Evolutionary conservation across 768 basidiomycete genomes (phyloP).

Genomic region (Amanita thiersii): DNA sequence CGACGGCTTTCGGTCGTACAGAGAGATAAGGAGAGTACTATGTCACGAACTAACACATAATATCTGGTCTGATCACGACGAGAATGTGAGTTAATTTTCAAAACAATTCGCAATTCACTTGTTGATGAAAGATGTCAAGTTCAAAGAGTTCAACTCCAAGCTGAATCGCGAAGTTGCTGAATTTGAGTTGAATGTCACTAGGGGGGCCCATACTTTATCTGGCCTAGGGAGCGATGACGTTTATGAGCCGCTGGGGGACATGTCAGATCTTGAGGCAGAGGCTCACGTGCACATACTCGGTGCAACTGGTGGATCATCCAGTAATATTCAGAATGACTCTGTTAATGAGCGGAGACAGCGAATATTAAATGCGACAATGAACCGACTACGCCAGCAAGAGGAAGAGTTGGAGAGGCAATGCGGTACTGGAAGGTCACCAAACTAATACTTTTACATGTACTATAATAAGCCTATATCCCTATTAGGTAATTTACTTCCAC

Average conservation of each 20-base stretch:
- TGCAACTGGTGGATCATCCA: conserved; percentile 21
- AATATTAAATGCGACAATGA: conserved; percentile 53
- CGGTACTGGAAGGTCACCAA: conserved; percentile 35
- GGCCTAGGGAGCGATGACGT: conserved; percentile 21
- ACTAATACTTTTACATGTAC: too few species aligned
- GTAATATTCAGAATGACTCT: conserved; percentile 28
- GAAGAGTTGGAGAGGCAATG: conserved; percentile 67
- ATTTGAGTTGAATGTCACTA: conserved; percentile 45
- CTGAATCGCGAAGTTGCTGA: conserved; percentile 67
- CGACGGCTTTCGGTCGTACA: conserved; percentile 64
- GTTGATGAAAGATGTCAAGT: conserved; percentile 35
- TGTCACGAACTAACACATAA: conserved; percentile 79
- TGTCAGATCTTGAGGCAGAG: conserved; percentile 49
- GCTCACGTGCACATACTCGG: conserved; percentile 48
- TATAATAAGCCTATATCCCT: too few species aligned
- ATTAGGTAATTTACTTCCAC: too few species aligned
- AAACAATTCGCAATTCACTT: neutral
- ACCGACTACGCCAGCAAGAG: conserved; percentile 53
- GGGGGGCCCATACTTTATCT: conserved; percentile 48
- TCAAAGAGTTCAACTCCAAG: conserved; percentile 68
- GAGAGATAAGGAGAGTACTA: conserved; percentile 55
- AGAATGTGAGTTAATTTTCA: conserved; percentile 43
- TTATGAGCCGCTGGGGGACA: conserved; percentile 34
- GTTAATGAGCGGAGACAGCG: conserved; percentile 48
- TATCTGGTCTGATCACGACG: conserved; percentile 63